Percentiles rank a stretch among this genome's conserved stretches.
Conservation (phyloP, 2,329 filamentous ascomycete species). For the Alternaria metachromatica region DNA sequence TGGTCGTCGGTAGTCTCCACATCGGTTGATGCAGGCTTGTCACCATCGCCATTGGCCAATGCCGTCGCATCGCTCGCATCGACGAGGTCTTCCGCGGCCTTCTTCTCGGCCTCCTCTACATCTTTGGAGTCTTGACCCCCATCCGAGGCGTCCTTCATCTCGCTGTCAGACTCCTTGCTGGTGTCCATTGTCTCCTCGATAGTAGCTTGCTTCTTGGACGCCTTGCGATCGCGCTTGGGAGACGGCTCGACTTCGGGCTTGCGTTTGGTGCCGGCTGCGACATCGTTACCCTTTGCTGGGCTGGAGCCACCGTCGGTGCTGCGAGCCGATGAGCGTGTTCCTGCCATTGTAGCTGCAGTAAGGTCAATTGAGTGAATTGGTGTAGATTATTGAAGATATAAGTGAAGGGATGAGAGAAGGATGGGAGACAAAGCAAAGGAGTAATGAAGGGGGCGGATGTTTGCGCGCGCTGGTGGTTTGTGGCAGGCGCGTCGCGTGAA, state of each 20-base stretch:
- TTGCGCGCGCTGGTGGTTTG: neutral
- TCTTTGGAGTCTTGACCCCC: slow-evolving; percentile 4
- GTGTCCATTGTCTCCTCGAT: slow-evolving; percentile 59
- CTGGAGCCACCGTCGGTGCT: slow-evolving; percentile 24
- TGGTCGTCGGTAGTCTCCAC: slow-evolving; percentile 16
- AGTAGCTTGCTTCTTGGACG: slow-evolving; percentile 57
- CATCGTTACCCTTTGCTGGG: slow-evolving; percentile 35
- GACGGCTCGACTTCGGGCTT: slow-evolving; percentile 48
- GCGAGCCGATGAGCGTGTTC: slow-evolving; percentile 37
- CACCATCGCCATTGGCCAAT: slow-evolving; percentile 29
- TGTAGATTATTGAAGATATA: neutral
- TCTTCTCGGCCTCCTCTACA: slow-evolving; percentile 18
- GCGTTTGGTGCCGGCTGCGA: slow-evolving; percentile 48
- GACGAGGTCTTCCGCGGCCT: neutral
- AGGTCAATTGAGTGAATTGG: neutral
- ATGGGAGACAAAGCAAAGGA: neutral
- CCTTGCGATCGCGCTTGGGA: slow-evolving; percentile 54
- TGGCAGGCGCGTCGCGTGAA: slow-evolving; percentile 12
- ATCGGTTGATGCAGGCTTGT: slow-evolving; percentile 5
- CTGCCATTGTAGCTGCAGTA: slow-evolving; percentile 28
- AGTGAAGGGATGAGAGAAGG: neutral
- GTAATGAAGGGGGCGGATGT: neutral
- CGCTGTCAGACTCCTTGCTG: slow-evolving; percentile 44
- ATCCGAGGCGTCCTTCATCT: slow-evolving; percentile 33
- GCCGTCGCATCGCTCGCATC: slow-evolving; percentile 21